A percentile compares a stretch with the other conserved stretches of the same genome.
Conservation (phyloP, 2,329 filamentous ascomycete species). For the Diplocarpon rosae region DNA sequence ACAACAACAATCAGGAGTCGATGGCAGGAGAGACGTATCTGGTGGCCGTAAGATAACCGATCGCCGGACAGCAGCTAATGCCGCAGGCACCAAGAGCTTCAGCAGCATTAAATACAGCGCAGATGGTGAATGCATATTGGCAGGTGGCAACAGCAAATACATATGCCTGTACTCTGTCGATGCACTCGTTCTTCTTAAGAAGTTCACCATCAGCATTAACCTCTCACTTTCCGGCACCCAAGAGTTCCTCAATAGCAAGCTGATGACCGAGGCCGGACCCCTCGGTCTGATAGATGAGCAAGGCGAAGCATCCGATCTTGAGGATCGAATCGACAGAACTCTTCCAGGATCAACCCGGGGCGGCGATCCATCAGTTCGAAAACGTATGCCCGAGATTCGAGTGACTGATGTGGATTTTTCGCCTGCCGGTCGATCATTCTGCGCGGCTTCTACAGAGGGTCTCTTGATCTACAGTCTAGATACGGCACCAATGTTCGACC, state of each 20-base stretch:
- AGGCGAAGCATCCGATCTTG: constrained; percentile 79
- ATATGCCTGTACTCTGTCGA: constrained; percentile 95
- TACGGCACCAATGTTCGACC: constrained; percentile 75
- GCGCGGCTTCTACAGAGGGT: constrained; percentile 89
- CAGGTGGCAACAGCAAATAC: constrained; percentile 94
- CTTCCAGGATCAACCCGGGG: constrained; percentile 82
- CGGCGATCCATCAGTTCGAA: constrained; percentile 67
- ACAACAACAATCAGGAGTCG: constrained; percentile 73
- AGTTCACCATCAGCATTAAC: constrained; percentile 92
- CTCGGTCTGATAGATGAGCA: constrained; percentile 74
- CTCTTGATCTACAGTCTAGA: constrained; percentile 90
- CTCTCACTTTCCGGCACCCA: constrained; percentile 93
- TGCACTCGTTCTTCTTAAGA: constrained; percentile 84
- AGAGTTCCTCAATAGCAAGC: constrained; percentile 88
- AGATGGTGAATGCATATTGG: constrained; percentile 82
- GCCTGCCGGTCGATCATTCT: constrained; percentile 81
- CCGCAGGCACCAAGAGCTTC: constrained; percentile 82
- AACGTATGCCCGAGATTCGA: constrained; percentile 67
- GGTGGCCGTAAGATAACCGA: constrained; percentile 84
- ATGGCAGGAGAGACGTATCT: constrained; percentile 84
- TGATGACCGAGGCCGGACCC: constrained; percentile 84
- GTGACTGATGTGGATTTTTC: constrained; percentile 80
- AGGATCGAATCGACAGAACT: constrained; percentile 67
- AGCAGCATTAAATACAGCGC: constrained; percentile 81
- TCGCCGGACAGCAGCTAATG: constrained; percentile 82